These are phyloP conservation scores for Populus tomentosa DNA, from an alignment of 441 rosid species.

Conservation along the genomic window DNA sequence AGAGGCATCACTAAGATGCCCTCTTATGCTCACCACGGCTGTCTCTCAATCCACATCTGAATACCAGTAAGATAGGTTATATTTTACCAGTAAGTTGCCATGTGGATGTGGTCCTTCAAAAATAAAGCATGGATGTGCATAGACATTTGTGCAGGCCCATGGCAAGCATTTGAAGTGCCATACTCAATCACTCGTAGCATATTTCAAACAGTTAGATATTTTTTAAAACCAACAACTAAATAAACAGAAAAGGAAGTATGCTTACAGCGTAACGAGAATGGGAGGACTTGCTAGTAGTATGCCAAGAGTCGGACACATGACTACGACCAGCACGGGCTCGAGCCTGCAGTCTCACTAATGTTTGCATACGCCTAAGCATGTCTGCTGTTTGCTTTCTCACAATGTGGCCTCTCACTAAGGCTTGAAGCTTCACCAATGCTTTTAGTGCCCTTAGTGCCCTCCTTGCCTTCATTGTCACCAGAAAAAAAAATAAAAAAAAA, in stretches of 20 bases:
- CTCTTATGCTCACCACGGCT: not conserved
- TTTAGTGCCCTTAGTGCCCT: constrained; percentile 86
- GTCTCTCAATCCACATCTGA: not conserved
- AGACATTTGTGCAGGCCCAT: not conserved
- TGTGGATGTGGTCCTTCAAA: not conserved
- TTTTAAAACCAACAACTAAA: constrained; percentile 20
- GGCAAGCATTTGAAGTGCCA: not conserved
- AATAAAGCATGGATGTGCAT: not conserved
- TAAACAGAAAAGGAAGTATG: constrained; percentile 13
- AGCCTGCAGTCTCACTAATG: constrained; percentile 67
- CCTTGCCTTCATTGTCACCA: constrained; percentile 51
- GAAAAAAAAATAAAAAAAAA: not conserved
- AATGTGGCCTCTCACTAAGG: constrained; percentile 86
- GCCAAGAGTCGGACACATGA: constrained; percentile 53
- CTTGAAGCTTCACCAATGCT: constrained; percentile 91
- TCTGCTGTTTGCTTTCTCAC: constrained; percentile 70
- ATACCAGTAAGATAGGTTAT: not conserved
- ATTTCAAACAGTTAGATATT: not conserved
- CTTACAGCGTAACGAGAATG: constrained; percentile 62
- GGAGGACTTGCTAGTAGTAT: constrained; percentile 56
- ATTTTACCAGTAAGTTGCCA: not conserved
- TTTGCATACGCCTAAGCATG: constrained; percentile 73
- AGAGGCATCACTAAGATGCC: no score
- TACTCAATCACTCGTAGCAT: not conserved
- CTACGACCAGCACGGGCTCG: constrained; percentile 61